These are phyloP conservation scores for Limnanthes douglasii DNA, from an alignment of 345 rosid species.

Conservation along the genomic window DNA sequence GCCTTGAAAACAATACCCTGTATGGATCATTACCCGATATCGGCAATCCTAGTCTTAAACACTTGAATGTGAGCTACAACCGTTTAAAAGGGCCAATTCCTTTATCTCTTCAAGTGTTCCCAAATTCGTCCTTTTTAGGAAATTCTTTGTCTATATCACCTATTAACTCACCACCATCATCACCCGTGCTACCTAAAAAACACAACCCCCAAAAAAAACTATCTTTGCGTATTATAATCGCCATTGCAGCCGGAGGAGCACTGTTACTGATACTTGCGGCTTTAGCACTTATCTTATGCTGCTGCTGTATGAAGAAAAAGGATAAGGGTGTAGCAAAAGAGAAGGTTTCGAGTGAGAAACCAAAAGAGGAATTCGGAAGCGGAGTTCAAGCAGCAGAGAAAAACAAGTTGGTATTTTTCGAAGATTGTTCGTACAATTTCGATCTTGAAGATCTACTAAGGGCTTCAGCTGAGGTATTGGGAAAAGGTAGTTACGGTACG, in stretches of 20 bases:
- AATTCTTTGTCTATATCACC: conserved; percentile 39
- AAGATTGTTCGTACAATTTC: conserved; percentile 59
- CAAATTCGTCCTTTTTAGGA: conserved; percentile 58
- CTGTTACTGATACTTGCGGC: conserved; percentile 21
- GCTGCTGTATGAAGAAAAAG: conserved; percentile 50
- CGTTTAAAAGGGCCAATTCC: conserved; percentile 67
- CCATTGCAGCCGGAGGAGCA: conserved; percentile 48
- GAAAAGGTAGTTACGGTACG: conserved; percentile 78
- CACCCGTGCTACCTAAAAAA: conserved; percentile 20
- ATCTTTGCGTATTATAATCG: conserved; percentile 40
- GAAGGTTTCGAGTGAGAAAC: conserved; percentile 54
- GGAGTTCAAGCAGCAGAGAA: conserved; percentile 70
- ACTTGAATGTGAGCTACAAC: conserved; percentile 57
- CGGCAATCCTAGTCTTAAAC: conserved; percentile 24
- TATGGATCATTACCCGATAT: conserved; percentile 46
- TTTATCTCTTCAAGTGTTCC: conserved; percentile 36
- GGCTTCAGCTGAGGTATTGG: conserved; percentile 89
- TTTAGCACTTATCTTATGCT: conserved; percentile 25
- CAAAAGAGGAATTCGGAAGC: conserved; percentile 62
- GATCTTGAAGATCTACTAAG: conserved; percentile 80
- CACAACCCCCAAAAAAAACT: conserved; percentile 28
- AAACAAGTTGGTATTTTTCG: conserved; percentile 77
- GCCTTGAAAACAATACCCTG: conserved; percentile 44
- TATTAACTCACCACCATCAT: conserved; percentile 21
- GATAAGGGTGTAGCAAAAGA: conserved; percentile 25